Evolutionary conservation across 2,329 filamentous ascomycete genomes (phyloP), one percentile per base, ranked within the genome.

Genomic region (Dactylella cylindrospora): DNA sequence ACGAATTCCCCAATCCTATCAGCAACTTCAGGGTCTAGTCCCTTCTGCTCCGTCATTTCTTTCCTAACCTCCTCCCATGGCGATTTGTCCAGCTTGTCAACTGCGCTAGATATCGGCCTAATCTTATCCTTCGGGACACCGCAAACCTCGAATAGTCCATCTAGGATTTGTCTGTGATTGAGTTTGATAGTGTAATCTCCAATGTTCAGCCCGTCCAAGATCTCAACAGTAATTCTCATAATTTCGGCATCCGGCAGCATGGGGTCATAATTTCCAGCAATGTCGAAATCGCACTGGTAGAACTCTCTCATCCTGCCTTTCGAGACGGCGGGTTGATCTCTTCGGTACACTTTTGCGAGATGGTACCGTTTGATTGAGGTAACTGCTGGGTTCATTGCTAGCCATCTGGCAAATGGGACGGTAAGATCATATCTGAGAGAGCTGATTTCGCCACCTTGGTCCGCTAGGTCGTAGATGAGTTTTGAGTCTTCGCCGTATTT

Each of bases 231-330:
- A 67, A 96, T 90, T 55, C 86, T 81, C 68, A 97, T 76, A 59
- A 95, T 85, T 75, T 96, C 90, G 29, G 90, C 87, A 71, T 96
- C 91, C 53, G 90, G 88, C 20, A 95, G 80, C 90, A 96, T 95
- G 49, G 88, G 75, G 72, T 95, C 91, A 76, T 89, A 94, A 33
- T 76, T 78, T 64, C 90, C 90, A 9, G 90, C 90, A 74, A 96
- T 91, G 72, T 96, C 90, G 71, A 96, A 94, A 75, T 97, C 91
- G 76, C 90, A 96, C 74, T 96, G 90, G 76, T 94, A 95, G 74
- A 95, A 95, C 75, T 96, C 91, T 70, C 91, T 82, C 86, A 95
- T 93, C 49, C 90, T 83, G 45, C 90, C 91, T 73, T 94, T 93
- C 65, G 85, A 88, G 76, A 96, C 88, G 64, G 89, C 86, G 19